Evolutionary conservation across 1,284 basidiomycete species (phyloP).

Genomic region (Leucoagaricus sp.): DNA sequence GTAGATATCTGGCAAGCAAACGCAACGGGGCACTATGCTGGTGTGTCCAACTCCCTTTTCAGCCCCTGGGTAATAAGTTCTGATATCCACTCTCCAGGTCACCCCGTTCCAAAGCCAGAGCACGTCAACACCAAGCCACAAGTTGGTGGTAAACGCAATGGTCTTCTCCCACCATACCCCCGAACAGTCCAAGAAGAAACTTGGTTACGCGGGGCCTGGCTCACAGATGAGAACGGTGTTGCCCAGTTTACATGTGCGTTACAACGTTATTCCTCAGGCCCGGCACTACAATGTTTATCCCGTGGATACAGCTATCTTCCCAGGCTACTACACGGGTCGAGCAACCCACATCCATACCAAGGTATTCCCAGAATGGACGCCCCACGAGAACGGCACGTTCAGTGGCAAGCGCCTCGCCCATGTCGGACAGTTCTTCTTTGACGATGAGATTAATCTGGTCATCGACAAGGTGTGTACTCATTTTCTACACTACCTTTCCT

Average conservation of each 20-base stretch:
- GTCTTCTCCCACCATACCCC: constrained; percentile 43
- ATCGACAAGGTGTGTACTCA: constrained; percentile 41
- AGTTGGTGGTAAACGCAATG: constrained; percentile 42
- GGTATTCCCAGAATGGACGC: constrained; percentile 47
- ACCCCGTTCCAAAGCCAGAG: constrained; percentile 42
- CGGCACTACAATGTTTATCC: neutral
- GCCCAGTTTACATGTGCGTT: constrained; percentile 56
- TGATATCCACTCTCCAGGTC: constrained; percentile 27
- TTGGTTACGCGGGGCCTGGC: constrained; percentile 68
- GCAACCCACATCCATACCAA: constrained; percentile 56
- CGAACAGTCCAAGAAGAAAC: constrained; percentile 42
- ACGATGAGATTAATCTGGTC: constrained; percentile 54
- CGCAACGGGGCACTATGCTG: constrained; percentile 54
- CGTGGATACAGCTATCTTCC: constrained; percentile 54
- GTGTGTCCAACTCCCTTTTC: constrained; percentile 19
- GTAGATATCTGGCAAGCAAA: constrained; percentile 75
- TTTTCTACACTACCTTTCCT: neutral
- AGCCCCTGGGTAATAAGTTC: neutral
- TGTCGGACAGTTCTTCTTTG: constrained; percentile 70
- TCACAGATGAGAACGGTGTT: constrained; percentile 67
- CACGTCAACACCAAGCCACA: constrained; percentile 44
- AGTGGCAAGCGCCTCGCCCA: constrained; percentile 47
- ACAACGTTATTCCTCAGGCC: neutral
- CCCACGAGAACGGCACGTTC: constrained; percentile 45
- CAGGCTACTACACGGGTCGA: constrained; percentile 62